Base-by-base conservation (phyloP, 495 filamentous ascomycete genomes). In the Daldinia loculata region DNA sequence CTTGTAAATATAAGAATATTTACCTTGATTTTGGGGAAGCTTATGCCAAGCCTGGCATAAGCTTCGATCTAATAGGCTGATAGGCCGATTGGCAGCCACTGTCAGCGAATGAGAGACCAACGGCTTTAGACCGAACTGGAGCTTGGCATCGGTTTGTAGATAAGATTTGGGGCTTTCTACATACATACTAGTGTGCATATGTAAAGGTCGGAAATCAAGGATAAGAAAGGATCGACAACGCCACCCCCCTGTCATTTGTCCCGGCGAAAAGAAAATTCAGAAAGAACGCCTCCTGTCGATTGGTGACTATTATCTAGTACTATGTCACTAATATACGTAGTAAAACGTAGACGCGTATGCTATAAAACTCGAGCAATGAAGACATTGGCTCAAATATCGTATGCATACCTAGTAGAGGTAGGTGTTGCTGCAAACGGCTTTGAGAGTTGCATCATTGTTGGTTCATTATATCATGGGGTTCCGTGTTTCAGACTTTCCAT, bases 1-100 rank as follows among this genome's bases (percentile, higher is more conserved):
- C 70, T 69, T 26, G 66, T 66, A 64, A 68, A 29, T 30, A 65
- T 22, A 48, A 61, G 60, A 66, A 22, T 56, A 66, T 66, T 61
- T 69, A 69, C 65, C 70, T 73, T 66, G 70, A 69, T 66, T 67
- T 73, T 63, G 66, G 70, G 57, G 70, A 69, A 69, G 57, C 53
- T 61, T 32, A 45, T 51, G 17, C 36, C 29, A 38, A 36, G 52
- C 43, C 24, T 48, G 17, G 17, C 17, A 22, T 17, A 48, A 19
- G 9, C 51, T 17, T 59, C 7, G 61, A 60, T 63, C 63, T 67
- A 56, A 73, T 75, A 73, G 75, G 72, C 22, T 48, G 43, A 24
- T 6, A 22, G 12, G n/a, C 24, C 17, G 2, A 48, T 19, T 48
- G 19, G 43, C 17, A 48, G 3, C 43, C 8, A 48, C 43, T 48